Evolutionary conservation across 148 eudicot genomes (phyloP).

Genomic region (Chenopodium album): DNA sequence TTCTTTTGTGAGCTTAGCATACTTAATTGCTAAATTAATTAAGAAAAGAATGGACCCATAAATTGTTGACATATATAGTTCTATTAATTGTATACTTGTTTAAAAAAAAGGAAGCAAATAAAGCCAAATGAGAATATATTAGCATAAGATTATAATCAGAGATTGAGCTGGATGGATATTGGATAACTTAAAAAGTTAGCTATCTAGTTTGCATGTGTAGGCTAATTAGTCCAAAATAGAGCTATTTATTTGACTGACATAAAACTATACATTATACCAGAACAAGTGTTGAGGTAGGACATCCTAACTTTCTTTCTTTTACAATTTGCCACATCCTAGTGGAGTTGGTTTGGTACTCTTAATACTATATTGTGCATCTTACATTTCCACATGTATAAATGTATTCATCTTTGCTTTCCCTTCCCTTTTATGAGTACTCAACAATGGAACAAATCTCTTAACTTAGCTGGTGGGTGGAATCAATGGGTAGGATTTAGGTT

Average conservation of each 20-base stretch:
- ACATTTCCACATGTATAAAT: not conserved
- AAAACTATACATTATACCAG: not conserved
- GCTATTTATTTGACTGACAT: constrained; percentile 18
- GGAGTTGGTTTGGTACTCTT: constrained; percentile 11
- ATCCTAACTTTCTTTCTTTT: not conserved
- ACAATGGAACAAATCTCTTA: too few relatives aligned
- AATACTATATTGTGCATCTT: not conserved
- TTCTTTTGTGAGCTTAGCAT: not conserved
- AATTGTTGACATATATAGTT: not conserved
- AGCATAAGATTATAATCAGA: not conserved
- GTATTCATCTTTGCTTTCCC: not conserved
- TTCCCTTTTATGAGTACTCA: not conserved
- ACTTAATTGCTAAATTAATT: constrained; percentile 1
- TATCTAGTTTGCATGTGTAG: constrained; percentile 21
- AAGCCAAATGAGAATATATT: constrained; percentile 4
- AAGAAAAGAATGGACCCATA: not conserved
- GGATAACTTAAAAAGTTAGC: not conserved
- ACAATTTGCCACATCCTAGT: constrained; percentile 30
- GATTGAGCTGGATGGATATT: constrained; percentile 27
- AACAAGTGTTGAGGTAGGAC: constrained; percentile 15
- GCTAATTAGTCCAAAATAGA: constrained; percentile 10
- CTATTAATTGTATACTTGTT: too few relatives aligned
- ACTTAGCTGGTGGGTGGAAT: too few relatives aligned
- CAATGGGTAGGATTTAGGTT: too few relatives aligned
- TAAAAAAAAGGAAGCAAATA: not conserved